These are phyloP conservation scores for Heliophila coronopifolia DNA, from an alignment of 441 rosid species.

Conservation along the genomic window DNA sequence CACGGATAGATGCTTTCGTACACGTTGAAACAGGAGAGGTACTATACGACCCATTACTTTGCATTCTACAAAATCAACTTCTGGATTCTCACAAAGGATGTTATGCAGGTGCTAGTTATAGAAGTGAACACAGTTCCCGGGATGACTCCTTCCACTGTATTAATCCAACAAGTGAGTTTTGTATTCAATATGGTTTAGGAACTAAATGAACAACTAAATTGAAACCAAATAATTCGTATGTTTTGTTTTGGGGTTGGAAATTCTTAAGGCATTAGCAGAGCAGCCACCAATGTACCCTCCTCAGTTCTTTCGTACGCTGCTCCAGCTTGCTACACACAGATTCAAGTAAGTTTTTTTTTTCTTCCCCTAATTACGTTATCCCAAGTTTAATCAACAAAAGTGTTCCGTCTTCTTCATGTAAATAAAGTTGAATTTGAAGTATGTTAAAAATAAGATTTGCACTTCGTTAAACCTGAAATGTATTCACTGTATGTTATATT, in stretches of 20 bases:
- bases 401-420: not conserved
- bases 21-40: conserved; percentile 93
- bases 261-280: conserved; percentile 72
- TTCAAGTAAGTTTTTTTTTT: conserved; percentile 19
- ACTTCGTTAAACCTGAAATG: too few relatives aligned
- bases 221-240: not conserved
- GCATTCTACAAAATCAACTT: not conserved
- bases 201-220: not conserved
- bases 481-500: too few relatives aligned
- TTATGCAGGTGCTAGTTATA: conserved; percentile 63
- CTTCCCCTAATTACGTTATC: not conserved
- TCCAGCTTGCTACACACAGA: conserved; percentile 64
- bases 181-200: conserved; percentile 5
- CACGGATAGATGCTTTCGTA: conserved; percentile 88
- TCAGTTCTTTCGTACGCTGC: conserved; percentile 64
- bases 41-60: conserved; percentile 8
- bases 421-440: too few relatives aligned
- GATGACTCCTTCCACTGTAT: conserved; percentile 92
- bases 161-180: conserved; percentile 77
- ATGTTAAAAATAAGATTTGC: too few relatives aligned
- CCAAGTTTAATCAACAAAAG: not conserved
- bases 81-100: conserved; percentile 10
- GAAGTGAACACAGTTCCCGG: conserved; percentile 95
- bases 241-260: conserved; percentile 14
- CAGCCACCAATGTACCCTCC: conserved; percentile 76